These are phyloP conservation scores for Cladorrhinum sp. DNA, from an alignment of 2,329 filamentous ascomycete species.

Conservation along the genomic window DNA sequence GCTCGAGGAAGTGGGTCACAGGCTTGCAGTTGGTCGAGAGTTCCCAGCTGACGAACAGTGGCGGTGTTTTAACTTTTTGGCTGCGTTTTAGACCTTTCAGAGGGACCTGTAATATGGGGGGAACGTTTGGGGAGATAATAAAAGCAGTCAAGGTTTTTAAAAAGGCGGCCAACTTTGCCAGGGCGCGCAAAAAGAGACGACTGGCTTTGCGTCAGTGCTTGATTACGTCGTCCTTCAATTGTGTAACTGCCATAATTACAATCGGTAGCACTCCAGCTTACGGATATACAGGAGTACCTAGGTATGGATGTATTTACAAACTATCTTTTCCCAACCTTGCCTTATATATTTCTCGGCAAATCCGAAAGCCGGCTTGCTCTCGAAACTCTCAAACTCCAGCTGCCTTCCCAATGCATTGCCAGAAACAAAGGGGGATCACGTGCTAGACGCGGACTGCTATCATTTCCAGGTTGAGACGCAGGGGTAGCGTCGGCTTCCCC, in stretches of 20 bases:
- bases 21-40: conserved; percentile 5
- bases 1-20: conserved; percentile 26
- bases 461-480: not conserved
- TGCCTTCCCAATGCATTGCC: not conserved
- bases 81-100: not conserved
- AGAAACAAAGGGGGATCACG: conserved; percentile 11
- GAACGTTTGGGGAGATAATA: not conserved
- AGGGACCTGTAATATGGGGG: not conserved
- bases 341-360: not conserved
- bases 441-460: not conserved
- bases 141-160: not conserved
- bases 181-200: not conserved
- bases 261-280: not conserved
- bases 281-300: not conserved
- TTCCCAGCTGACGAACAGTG: conserved; percentile 13
- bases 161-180: not conserved
- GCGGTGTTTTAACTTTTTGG: conserved; percentile 8
- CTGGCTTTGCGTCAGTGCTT: not conserved
- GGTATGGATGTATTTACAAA: too few relatives aligned
- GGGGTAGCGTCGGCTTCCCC: conserved; percentile 5
- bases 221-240: not conserved
- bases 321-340: not conserved
- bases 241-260: too few relatives aligned
- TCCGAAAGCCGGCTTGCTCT: not conserved
- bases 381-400: not conserved